Evolutionary conservation across 768 basidiomycete species (phyloP).

Genomic region (Suillus sp.): DNA sequence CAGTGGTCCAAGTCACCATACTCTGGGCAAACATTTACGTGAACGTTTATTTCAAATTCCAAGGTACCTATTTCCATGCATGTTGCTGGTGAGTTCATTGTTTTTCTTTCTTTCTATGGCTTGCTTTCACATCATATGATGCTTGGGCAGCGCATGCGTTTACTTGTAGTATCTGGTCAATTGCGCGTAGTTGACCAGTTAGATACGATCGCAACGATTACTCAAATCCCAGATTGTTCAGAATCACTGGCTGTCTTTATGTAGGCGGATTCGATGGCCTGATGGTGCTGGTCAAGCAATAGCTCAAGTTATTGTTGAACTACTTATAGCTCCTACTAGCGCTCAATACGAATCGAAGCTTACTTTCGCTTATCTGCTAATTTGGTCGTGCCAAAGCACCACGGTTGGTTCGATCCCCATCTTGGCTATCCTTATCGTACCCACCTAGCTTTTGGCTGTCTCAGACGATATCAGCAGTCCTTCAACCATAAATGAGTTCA

Average conservation of each 20-base stretch:
- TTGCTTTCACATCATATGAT: neutral
- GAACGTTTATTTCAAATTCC: neutral
- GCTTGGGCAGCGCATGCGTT: neutral
- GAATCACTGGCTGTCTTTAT: neutral
- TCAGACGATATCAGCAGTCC: neutral
- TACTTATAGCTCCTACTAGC: slow-evolving; percentile 5
- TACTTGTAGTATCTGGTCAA: neutral
- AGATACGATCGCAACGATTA: neutral
- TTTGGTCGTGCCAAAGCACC: neutral
- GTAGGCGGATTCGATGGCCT: neutral
- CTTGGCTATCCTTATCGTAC: slow-evolving; percentile 2
- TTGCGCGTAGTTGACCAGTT: neutral
- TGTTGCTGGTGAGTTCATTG: neutral
- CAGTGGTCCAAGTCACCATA: neutral
- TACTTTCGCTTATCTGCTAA: slow-evolving; percentile 1
- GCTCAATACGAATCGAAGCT: neutral
- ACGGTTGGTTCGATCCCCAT: neutral
- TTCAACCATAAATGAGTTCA: slow-evolving; percentile 4
- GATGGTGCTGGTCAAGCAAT: neutral
- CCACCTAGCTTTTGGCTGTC: neutral
- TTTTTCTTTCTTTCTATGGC: neutral
- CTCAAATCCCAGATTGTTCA: neutral
- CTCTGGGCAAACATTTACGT: neutral
- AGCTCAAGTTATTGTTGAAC: neutral
- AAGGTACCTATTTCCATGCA: neutral